Conservation (phyloP, 2,329 filamentous ascomycete genomes). For the Colletotrichum tropicale region DNA sequence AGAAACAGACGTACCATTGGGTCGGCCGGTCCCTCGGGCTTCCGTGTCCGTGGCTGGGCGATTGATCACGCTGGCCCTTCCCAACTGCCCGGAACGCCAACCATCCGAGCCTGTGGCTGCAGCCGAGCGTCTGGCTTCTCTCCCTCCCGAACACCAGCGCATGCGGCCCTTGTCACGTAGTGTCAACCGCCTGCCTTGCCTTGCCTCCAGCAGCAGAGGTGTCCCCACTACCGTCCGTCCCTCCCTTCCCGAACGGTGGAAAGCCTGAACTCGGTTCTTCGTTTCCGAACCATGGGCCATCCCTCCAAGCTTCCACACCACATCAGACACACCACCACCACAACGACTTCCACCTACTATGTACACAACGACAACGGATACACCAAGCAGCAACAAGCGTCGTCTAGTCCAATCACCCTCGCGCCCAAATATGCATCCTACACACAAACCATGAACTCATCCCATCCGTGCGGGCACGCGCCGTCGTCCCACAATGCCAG, state of each 20-base stretch:
- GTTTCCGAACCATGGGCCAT: constrained; percentile 15
- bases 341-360: neutral
- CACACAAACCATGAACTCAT: constrained; percentile 3
- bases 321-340: neutral
- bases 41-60: constrained; percentile 14
- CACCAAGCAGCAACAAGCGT: neutral
- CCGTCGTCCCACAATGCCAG: constrained; percentile 1
- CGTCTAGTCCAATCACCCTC: neutral
- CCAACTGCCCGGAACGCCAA: constrained; percentile 17
- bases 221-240: neutral
- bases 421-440: neutral
- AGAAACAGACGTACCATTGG: neutral
- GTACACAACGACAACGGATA: neutral
- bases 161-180: neutral
- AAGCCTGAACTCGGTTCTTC: neutral
- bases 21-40: constrained; percentile 11
- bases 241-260: neutral
- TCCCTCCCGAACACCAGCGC: constrained; percentile 4
- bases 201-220: neutral
- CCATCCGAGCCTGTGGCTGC: constrained; percentile 22
- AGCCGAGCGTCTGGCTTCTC: constrained; percentile 20
- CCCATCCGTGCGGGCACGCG: constrained; percentile 5
- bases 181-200: neutral
- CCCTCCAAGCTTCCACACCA: neutral
- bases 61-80: constrained; percentile 11